Evolutionary conservation across 495 filamentous ascomycete genomes (phyloP), one percentile per base, ranked within the genome.

Genomic region (Apiosordaria backusii): DNA sequence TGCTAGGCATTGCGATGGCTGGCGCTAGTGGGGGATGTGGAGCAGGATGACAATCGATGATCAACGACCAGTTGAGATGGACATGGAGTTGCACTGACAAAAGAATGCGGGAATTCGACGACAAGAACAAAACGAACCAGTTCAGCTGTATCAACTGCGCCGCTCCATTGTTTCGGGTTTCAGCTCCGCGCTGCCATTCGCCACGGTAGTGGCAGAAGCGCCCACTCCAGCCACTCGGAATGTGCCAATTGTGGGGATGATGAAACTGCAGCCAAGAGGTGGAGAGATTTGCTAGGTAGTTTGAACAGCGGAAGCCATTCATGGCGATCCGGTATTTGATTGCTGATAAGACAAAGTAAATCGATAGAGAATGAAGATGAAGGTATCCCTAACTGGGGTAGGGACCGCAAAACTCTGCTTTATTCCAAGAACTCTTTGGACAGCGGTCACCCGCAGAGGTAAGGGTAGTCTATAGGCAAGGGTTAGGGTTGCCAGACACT

Each of bases 1-100:
- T 85, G 72, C 79, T 82, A 0, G 81, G 82, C 82, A 83, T 85
- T 5, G 52, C 21, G 52, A 6, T 21, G 35, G 16, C 16, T 45
- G 13, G 35, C 16, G 13, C 16, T 45, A 45, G 13, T 45, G 35
- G 35, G 35, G 16, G 35, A 45, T 45, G 35, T 45, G 35, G 35
- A 2, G 35, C 10, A 45, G 35, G 35, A 10, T 45, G 35, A 13
- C 35, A 15, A 45, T 45, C 5, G 9, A 7, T 6, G 9, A 9
- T 15, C 10, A 45, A 13, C 5, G 3, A 45, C 35, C 10, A 13
- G 9, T 45, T 13, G 6, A 13, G 35, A 45, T 45, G 1, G 35
- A 45, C 35, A 6, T 45, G 35, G 10, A 45, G 27, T 29, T 29
- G 27, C 27, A 29, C 3, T 29, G 27, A 2, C 10, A 45, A 13